Base-by-base conservation (phyloP, 163 green algal genomes). In the Volvox carteri region DNA sequence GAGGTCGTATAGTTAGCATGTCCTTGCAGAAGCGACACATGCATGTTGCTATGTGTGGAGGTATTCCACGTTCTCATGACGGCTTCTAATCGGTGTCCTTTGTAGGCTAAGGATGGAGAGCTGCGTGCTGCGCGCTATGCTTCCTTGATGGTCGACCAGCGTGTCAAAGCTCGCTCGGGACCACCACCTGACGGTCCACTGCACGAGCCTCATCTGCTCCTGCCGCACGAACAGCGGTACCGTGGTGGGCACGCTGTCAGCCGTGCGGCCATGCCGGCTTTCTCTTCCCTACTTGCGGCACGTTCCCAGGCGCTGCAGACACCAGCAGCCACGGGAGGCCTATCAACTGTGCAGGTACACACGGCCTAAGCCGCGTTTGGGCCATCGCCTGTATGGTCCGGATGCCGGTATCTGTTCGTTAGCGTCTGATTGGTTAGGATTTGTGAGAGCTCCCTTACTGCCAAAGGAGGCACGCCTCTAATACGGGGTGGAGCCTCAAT, bases 271-370 rank as follows among this genome's bases (percentile, higher is more conserved):
- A 80, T 37, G 21, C 65, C 65, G 25, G 3, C 58, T 4, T 87
- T 80, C 25, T 79, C 81, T 0, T 75, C 37, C 33, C 46, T 73
- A 2, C 81, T 87, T 16, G 81, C 81, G 0, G 81, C 81, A 9
- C 81, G 81, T 23, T 79, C 81, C 1, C 81, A 79, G 12, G 65
- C 81, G 0, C 46, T 79, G 11, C 65, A 78, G 48, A 79, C 65
- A 1, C 65, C 81, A 0, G 48, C 44, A 5, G 30, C 65, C 9
- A 41, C 19, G 28, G 78, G 65, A 0, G 81, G 81, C 33, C 50
- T 87, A 39, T 87, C 81, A 0, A 87, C 81, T 23, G 62, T 87
- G 4, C 81, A 87, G 62, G 81, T 87, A 25, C n/a, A n/a, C n/a
- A n/a, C n/a, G n/a, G n/a, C n/a, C n/a, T n/a, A n/a, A n/a, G n/a